Evolutionary conservation across 495 filamentous ascomycete species (phyloP).

Genomic region (Hyaloscypha variabilis): DNA sequence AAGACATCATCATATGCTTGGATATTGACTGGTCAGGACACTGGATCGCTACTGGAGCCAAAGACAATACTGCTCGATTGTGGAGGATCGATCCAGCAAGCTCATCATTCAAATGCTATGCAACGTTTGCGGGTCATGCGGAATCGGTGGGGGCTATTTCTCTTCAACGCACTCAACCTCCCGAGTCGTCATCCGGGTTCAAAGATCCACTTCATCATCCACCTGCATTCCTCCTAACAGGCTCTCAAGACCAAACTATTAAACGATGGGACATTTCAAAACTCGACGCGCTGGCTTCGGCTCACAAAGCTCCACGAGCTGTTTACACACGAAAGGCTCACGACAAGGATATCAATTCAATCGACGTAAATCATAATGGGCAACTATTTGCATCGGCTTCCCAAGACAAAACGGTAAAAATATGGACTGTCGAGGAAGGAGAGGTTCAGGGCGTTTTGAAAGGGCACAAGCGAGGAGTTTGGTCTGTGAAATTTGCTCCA

Average conservation of each 20-base stretch:
- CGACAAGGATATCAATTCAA: slow-evolving; percentile 97
- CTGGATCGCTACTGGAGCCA: slow-evolving; percentile 94
- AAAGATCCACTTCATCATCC: slow-evolving; percentile 74
- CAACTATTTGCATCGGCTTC: slow-evolving; percentile 90
- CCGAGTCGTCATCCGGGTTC: slow-evolving; percentile 62
- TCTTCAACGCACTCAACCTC: slow-evolving; percentile 69
- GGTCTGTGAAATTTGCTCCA: slow-evolving; percentile 89
- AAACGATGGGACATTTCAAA: slow-evolving; percentile 82
- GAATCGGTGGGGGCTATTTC: slow-evolving; percentile 94
- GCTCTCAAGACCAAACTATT: slow-evolving; percentile 91
- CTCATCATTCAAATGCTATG: slow-evolving; percentile 75
- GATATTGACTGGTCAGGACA: slow-evolving; percentile 95
- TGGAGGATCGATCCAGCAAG: slow-evolving; percentile 85
- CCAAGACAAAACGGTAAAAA: slow-evolving; percentile 95
- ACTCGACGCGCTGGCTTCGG: slow-evolving; percentile 42
- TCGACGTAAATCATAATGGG: slow-evolving; percentile 72
- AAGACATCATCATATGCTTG: slow-evolving; percentile 93
- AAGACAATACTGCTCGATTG: slow-evolving; percentile 91
- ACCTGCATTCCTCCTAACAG: slow-evolving; percentile 82
- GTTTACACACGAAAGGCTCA: slow-evolving; percentile 89
- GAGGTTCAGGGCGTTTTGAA: slow-evolving; percentile 85
- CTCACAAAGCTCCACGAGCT: slow-evolving; percentile 52
- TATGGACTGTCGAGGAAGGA: slow-evolving; percentile 89
- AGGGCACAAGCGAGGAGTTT: slow-evolving; percentile 92
- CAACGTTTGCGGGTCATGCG: slow-evolving; percentile 85